These are phyloP conservation scores for Eucalyptus pumila DNA, from an alignment of 345 rosid species.

Conservation along the genomic window DNA sequence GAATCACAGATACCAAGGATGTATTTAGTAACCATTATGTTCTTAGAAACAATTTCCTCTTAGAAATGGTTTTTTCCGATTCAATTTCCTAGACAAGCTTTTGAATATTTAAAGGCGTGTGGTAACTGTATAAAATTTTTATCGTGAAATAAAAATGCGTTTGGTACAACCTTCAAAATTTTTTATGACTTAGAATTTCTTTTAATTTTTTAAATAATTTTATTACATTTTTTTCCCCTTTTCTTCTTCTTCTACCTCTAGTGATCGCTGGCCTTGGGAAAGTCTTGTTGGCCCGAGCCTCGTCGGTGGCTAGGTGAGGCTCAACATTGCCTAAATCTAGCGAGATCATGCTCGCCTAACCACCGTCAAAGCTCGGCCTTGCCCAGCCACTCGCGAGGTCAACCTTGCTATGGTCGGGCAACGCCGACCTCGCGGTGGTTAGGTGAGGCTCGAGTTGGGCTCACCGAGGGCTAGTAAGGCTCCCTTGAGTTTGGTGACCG, in stretches of 20 bases:
- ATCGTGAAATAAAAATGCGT: accelerated
- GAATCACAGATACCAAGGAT: not conserved
- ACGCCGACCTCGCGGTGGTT: accelerated
- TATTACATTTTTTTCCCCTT: no score
- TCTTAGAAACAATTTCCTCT: accelerated
- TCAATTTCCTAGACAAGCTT: no score
- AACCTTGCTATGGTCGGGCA: no score
- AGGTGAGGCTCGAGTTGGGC: no score
- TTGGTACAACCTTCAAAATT: accelerated
- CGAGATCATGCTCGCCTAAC: accelerated
- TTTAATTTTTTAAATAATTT: no score
- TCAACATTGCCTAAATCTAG: accelerated
- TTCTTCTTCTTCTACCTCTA: no score
- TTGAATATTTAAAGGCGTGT: accelerated
- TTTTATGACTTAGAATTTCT: no score
- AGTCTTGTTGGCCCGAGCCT: no score
- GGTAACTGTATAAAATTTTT: accelerated
- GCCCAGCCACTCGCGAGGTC: accelerated
- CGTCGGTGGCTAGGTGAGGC: accelerated
- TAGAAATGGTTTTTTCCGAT: accelerated
- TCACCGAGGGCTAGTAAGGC: no score
- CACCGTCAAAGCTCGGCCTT: accelerated
- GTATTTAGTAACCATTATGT: accelerated
- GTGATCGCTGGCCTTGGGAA: accelerated
- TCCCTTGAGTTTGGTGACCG: accelerated